Evolutionary conservation across 164 flowering plant species (phyloP).

Genomic region (Brasenia schreberi): DNA sequence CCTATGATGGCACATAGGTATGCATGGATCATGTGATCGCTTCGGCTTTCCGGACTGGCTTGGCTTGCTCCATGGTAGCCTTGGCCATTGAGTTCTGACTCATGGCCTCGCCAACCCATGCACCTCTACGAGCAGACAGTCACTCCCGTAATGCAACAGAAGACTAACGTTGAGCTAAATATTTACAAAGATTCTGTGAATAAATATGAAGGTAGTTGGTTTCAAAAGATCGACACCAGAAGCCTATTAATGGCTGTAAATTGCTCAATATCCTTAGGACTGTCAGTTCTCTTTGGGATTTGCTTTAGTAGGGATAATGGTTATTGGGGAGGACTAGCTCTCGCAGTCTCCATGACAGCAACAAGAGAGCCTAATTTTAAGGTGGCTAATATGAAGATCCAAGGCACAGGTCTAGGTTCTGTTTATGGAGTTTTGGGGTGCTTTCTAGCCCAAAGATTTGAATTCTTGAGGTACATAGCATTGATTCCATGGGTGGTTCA

Average conservation of each 20-base stretch:
- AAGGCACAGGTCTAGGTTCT: slow-evolving; percentile 77
- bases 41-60: slow-evolving; percentile 45
- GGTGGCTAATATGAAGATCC: slow-evolving; percentile 57
- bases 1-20: slow-evolving; percentile 4
- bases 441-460: slow-evolving; percentile 36
- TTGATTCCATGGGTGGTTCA: slow-evolving; percentile 82
- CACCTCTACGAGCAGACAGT: slow-evolving; percentile 24
- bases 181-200: not conserved
- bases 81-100: slow-evolving; percentile 1
- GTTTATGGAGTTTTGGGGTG: slow-evolving; percentile 74
- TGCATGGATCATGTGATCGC: slow-evolving; percentile 34
- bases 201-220: not conserved
- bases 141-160: not conserved
- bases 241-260: slow-evolving; percentile 53
- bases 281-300: slow-evolving; percentile 57
- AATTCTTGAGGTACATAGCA: slow-evolving; percentile 38
- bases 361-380: slow-evolving; percentile 63
- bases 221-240: slow-evolving; percentile 7
- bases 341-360: slow-evolving; percentile 48
- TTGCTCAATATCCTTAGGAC: slow-evolving; percentile 56
- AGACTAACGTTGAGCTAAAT: not conserved
- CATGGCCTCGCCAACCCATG: slow-evolving; percentile 14
- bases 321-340: slow-evolving; percentile 65
- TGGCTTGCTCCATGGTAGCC: slow-evolving; percentile 64
- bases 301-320: slow-evolving; percentile 54